Conservation (phyloP, 2,329 filamentous ascomycete species). For the Chaetomium olivaceum region DNA sequence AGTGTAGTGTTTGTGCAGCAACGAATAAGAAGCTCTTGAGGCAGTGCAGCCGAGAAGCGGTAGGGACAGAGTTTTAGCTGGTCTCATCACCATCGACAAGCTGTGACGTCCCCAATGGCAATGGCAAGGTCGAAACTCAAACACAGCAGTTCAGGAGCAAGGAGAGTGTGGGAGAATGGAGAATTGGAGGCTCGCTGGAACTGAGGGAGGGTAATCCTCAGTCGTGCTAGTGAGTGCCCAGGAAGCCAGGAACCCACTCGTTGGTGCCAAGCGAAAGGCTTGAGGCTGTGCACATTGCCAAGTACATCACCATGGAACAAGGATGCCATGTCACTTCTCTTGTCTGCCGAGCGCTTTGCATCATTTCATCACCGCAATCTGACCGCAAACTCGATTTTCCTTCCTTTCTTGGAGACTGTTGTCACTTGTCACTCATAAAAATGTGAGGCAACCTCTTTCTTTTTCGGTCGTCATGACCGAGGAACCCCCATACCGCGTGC, state of each 20-base stretch:
- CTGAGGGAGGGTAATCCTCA: neutral
- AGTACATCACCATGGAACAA: neutral
- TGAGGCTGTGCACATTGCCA: neutral
- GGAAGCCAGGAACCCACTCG: neutral
- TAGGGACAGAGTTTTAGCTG: neutral
- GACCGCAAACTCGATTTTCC: neutral
- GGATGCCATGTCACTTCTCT: neutral
- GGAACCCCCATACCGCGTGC: neutral
- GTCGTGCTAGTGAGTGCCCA: neutral
- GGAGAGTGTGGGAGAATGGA: neutral
- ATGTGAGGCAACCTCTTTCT: neutral
- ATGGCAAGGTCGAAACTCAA: neutral
- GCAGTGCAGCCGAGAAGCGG: constrained; percentile 5
- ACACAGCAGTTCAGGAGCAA: neutral
- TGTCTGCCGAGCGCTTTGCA: neutral
- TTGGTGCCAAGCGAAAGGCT: neutral
- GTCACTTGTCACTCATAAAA: neutral
- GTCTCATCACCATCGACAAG: constrained; percentile 5
- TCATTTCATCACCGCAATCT: constrained; percentile 1
- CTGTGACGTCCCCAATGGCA: constrained; percentile 1
- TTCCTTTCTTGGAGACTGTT: neutral
- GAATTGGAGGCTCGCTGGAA: neutral
- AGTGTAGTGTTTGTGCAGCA: neutral
- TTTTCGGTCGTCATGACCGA: neutral
- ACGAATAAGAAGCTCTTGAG: neutral